These are phyloP conservation scores for Ogataea degrootiae DNA, from an alignment of 805 yeast genomes.

Conservation along the genomic window DNA sequence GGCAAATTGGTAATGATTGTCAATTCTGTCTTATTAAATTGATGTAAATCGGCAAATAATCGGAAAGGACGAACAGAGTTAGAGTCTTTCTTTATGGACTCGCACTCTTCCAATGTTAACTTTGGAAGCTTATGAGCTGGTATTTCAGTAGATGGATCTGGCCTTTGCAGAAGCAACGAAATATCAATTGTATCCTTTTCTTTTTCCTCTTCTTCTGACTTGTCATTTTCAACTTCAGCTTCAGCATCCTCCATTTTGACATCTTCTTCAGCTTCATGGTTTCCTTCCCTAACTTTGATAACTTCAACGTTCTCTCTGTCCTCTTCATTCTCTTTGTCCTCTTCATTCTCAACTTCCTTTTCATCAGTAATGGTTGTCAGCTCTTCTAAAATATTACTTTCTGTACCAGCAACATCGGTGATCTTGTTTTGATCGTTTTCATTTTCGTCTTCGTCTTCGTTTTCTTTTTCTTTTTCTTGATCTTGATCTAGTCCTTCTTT, in stretches of 20 bases:
- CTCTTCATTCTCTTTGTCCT: slow-evolving; percentile 2
- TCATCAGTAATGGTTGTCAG: background rate
- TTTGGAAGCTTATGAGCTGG: slow-evolving; percentile 26
- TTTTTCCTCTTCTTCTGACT: background rate
- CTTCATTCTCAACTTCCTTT: slow-evolving; percentile 8
- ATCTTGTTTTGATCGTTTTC: background rate
- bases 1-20: slow-evolving; percentile 46
- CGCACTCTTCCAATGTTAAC: slow-evolving; percentile 26
- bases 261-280: slow-evolving; percentile 1
- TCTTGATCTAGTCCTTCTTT: background rate
- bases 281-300: background rate
- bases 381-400: background rate
- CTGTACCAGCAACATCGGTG: background rate
- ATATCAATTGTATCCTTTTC: slow-evolving; percentile 32
- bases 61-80: slow-evolving; percentile 38
- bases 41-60: slow-evolving; percentile 36
- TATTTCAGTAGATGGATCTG: slow-evolving; percentile 32
- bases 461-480: background rate
- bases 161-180: slow-evolving; percentile 28
- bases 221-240: background rate
- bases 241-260: background rate
- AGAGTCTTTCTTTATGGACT: background rate
- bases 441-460: background rate
- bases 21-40: slow-evolving; percentile 41
- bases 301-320: background rate